These are phyloP conservation scores for Discostella stelligera DNA, from an alignment of 352 stramenopile genomes.

Conservation along the genomic window DNA sequence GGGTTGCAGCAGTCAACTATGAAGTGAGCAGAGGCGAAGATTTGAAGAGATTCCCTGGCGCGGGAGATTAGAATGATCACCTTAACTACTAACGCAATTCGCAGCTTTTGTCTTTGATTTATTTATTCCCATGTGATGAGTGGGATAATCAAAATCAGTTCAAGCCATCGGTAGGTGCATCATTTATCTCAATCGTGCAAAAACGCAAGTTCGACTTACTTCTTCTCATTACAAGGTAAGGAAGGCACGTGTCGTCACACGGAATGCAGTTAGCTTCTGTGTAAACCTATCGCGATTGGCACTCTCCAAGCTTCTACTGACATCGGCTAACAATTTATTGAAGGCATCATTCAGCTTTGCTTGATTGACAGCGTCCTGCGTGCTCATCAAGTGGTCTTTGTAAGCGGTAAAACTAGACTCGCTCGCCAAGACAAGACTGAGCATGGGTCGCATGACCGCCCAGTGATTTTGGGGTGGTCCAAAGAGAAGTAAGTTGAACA, in stretches of 20 bases:
- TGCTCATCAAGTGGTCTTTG: constrained; percentile 92
- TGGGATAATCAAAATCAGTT: neutral
- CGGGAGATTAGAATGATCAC: neutral
- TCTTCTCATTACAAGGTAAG: constrained; percentile 84
- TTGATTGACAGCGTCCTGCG: constrained; percentile 92
- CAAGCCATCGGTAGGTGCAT: neutral
- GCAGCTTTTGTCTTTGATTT: neutral
- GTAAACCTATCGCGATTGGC: constrained; percentile 98
- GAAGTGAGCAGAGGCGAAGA: neutral
- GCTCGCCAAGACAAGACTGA: constrained; percentile 95
- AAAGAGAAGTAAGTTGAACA: constrained; percentile 97
- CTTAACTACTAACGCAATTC: neutral
- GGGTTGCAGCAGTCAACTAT: constrained; percentile 32
- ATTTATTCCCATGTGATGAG: neutral
- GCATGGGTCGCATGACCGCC: constrained; percentile 95
- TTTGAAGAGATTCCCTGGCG: neutral
- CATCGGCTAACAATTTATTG: constrained; percentile 92
- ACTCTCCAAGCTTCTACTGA: constrained; percentile 93
- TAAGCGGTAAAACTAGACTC: constrained; percentile 89
- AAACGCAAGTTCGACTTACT: neutral
- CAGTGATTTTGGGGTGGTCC: constrained; percentile 95
- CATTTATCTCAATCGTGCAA: neutral
- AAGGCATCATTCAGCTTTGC: constrained; percentile 93
- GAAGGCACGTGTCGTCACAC: constrained; percentile 91
- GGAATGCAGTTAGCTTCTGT: constrained; percentile 95